A percentile compares a stretch with the other conserved stretches of the same genome.
phyloP scores from a whole-genome alignment of 2,329 filamentous ascomycete genomes.

The Parastagonospora avenae region DNA sequence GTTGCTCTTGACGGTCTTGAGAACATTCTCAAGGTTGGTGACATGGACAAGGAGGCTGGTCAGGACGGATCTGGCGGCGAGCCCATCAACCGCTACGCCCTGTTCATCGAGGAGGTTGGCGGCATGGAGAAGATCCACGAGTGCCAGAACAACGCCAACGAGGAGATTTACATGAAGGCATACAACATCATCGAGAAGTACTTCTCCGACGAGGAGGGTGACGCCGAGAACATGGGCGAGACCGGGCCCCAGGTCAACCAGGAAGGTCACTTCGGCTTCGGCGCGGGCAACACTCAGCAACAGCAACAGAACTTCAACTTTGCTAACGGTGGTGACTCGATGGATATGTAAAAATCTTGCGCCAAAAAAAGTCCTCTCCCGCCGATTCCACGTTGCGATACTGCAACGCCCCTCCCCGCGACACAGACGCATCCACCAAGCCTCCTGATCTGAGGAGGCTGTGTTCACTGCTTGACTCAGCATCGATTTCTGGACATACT shows the following conservation, averaged over 20 bases:
- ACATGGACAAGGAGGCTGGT: conserved; percentile 94
- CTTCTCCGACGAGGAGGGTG: conserved; percentile 97
- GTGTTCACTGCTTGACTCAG: conserved; percentile 29
- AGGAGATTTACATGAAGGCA: conserved; percentile 99
- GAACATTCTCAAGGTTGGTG: conserved; percentile 99
- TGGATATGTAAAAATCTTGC: conserved; percentile 68
- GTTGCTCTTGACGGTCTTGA: conserved; percentile 96
- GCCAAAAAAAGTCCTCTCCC: conserved; percentile 6
- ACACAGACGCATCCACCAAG: conserved; percentile 13
- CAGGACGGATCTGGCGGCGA: conserved; percentile 64
- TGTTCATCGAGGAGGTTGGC: conserved; percentile 98
- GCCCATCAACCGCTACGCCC: conserved; percentile 89
- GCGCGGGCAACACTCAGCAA: conserved; percentile 60
- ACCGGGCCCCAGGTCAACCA: conserved; percentile 74
- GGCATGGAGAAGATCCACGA: conserved; percentile 99
- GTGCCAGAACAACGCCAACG: conserved; percentile 99
- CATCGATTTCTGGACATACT: conserved; percentile 28
- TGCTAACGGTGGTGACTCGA: conserved; percentile 74
- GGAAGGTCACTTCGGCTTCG: conserved; percentile 80
- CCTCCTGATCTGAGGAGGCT: conserved; percentile 19
- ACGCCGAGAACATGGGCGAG: conserved; percentile 76
- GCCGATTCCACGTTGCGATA: conserved; percentile 10
- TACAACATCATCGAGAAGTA: conserved; percentile 99
- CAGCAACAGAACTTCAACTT: conserved; percentile 93
- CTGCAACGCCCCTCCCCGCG: conserved; percentile 8